These are phyloP conservation scores for Exophiala bonariae DNA, from an alignment of 2,329 filamentous ascomycete genomes.

Conservation along the genomic window DNA sequence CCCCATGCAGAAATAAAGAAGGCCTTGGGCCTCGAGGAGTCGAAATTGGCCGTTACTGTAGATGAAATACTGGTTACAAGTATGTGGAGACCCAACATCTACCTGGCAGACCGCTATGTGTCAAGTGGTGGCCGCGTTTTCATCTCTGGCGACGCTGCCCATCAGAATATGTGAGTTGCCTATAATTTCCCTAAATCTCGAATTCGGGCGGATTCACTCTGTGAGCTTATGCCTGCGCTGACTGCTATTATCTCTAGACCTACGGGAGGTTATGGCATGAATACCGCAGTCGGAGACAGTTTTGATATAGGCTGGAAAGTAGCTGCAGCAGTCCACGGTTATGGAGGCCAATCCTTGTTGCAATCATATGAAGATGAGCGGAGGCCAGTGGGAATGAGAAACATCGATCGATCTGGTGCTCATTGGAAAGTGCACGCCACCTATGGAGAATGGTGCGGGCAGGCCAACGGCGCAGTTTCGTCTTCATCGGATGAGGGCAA, in stretches of 20 bases:
- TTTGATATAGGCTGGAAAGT: slow-evolving; percentile 39
- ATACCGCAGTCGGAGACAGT: slow-evolving; percentile 38
- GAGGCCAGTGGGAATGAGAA: slow-evolving; percentile 29
- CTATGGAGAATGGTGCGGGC: slow-evolving; percentile 5
- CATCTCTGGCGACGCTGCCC: slow-evolving; percentile 37
- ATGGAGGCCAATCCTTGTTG: slow-evolving; percentile 29
- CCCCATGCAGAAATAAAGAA: slow-evolving; percentile 23
- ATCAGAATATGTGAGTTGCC: slow-evolving; percentile 28
- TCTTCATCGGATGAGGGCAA: slow-evolving; percentile 5
- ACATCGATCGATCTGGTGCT: slow-evolving; percentile 28
- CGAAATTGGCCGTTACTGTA: slow-evolving; percentile 30
- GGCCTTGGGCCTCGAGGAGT: background rate
- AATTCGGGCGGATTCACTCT: no score
- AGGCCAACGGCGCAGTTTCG: slow-evolving; percentile 2
- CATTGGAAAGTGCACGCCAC: slow-evolving; percentile 10
- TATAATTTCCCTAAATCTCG: no score
- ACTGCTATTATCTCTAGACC: slow-evolving; percentile 14
- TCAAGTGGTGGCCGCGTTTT: slow-evolving; percentile 27
- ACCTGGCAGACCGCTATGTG: slow-evolving; percentile 30
- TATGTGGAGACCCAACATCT: slow-evolving; percentile 33
- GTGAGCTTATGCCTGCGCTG: no score
- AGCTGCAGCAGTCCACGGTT: slow-evolving; percentile 29
- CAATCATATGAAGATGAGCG: slow-evolving; percentile 33
- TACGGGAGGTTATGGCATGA: slow-evolving; percentile 40
- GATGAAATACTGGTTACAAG: slow-evolving; percentile 36